Evolutionary conservation across 345 rosid species (phyloP), one percentile per base, ranked within the genome.

Genomic region (Euphorbia lathyris): DNA sequence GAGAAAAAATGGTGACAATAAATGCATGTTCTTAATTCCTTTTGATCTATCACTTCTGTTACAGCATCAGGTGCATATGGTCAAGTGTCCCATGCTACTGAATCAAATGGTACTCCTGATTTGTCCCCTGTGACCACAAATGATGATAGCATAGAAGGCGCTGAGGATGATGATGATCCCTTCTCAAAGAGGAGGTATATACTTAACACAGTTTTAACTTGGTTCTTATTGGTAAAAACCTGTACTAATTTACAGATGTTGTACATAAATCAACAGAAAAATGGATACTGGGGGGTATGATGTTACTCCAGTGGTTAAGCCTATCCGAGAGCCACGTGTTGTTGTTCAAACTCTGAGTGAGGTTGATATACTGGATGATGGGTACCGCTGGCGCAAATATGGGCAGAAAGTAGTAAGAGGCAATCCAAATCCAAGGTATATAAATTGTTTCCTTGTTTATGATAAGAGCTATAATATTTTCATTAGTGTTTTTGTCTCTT

Each of bases 391-490:
- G 99, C 97, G 99, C 86, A 95, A 95, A 79, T 95, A 95, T 86
- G 99, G 98, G 71, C 99, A 95, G 85, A 95, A 95, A 84, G 96
- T 95, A 74, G 99, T 95, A 48, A 83, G 97, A 69, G 97, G 96
- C 73, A 95, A 95, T 84, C 97, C 99, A 65, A 95, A 95, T 81
- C 99, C 99, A 66, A 88, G 99, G 99, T 90, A 78, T 56, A 64
- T 77, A 25, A 71, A 42, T 20, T 13, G 69, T 38, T 27, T 11
- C 1, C 7, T 38, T 26, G 2, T 72, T 66, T 52, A 61, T 69
- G 55, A 67, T 73, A 42, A 27, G 7, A 52, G 47, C 65, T 48
- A 29, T 45, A 65, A 38, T 52, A 57, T 5, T 64, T 42, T 17
- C 7, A 22, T 25, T 22, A 12, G 34, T 74, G 22, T 22, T 52